These are phyloP conservation scores for Phialophora expanda DNA, from an alignment of 2,329 filamentous ascomycete genomes.

Conservation along the genomic window DNA sequence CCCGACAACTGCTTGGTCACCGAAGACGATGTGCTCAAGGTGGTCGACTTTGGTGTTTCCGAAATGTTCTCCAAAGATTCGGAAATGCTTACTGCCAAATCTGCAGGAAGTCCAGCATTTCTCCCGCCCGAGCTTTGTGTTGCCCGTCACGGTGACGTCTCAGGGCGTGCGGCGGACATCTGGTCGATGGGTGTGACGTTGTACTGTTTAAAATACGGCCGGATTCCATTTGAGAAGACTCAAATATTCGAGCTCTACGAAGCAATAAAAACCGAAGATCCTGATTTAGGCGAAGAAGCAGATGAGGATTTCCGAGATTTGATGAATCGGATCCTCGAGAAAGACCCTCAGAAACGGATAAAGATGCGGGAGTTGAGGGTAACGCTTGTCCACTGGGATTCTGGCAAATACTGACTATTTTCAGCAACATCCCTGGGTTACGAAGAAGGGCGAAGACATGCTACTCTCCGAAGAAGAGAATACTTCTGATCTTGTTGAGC, in stretches of 20 bases:
- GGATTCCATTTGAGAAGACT: constrained; percentile 80
- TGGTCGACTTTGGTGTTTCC: constrained; percentile 95
- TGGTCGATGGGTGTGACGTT: constrained; percentile 98
- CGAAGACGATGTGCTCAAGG: constrained; percentile 89
- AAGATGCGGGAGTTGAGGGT: constrained; percentile 82
- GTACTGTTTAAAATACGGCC: constrained; percentile 88
- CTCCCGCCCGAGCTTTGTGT: constrained; percentile 91
- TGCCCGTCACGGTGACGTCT: constrained; percentile 82
- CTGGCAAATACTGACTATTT: constrained; percentile 26
- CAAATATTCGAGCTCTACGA: constrained; percentile 87
- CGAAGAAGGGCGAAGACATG: constrained; percentile 74
- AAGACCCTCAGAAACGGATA: constrained; percentile 82
- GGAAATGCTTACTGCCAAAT: constrained; percentile 90
- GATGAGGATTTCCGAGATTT: constrained; percentile 75
- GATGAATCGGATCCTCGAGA: constrained; percentile 75
- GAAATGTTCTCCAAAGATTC: constrained; percentile 94
- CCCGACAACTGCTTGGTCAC: constrained; percentile 94
- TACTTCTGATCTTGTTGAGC: constrained; percentile 76
- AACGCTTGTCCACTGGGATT: constrained; percentile 47
- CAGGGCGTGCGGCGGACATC: constrained; percentile 87
- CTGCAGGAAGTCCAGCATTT: constrained; percentile 92
- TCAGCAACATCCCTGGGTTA: constrained; percentile 93
- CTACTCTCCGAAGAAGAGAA: constrained; percentile 85
- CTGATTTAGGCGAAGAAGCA: constrained; percentile 66
- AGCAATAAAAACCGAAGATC: constrained; percentile 75